Conservation (phyloP, 805 yeast genomes). For the Saccharomyces kudriavzevii region DNA sequence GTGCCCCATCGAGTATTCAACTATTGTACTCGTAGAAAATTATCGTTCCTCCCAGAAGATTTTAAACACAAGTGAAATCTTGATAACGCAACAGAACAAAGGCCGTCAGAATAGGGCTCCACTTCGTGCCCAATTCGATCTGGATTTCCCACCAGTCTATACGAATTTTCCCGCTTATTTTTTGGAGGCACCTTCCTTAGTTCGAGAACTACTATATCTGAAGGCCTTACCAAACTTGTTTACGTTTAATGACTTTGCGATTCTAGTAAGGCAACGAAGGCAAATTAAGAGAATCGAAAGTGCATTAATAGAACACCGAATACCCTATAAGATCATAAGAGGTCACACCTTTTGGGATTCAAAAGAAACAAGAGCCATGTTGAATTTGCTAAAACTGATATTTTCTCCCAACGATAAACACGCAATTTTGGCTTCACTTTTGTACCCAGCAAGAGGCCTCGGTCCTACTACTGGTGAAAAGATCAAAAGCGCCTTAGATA, state of each 20-base stretch:
- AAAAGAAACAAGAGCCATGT: constrained; percentile 52
- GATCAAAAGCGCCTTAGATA: constrained; percentile 14
- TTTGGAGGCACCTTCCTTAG: constrained; percentile 53
- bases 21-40: constrained; percentile 51
- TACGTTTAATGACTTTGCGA: constrained; percentile 54
- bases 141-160: constrained; percentile 42
- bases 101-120: constrained; percentile 34
- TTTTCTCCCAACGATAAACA: constrained; percentile 50
- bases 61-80: constrained; percentile 50
- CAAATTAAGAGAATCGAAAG: constrained; percentile 59
- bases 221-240: constrained; percentile 39
- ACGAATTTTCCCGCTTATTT: constrained; percentile 34
- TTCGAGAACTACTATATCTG: constrained; percentile 45
- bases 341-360: constrained; percentile 79
- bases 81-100: constrained; percentile 52
- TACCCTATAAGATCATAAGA: constrained; percentile 61
- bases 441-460: constrained; percentile 56
- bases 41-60: constrained; percentile 74
- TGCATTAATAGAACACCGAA: constrained; percentile 43
- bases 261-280: constrained; percentile 58
- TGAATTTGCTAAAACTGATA: constrained; percentile 59
- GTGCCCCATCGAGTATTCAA: constrained; percentile 29
- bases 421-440: constrained; percentile 51
- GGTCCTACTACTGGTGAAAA: constrained; percentile 47
- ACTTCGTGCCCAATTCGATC: constrained; percentile 40